phyloP scores from a whole-genome alignment of 2,329 filamentous ascomycete species.

The Anisogramma anomala region DNA sequence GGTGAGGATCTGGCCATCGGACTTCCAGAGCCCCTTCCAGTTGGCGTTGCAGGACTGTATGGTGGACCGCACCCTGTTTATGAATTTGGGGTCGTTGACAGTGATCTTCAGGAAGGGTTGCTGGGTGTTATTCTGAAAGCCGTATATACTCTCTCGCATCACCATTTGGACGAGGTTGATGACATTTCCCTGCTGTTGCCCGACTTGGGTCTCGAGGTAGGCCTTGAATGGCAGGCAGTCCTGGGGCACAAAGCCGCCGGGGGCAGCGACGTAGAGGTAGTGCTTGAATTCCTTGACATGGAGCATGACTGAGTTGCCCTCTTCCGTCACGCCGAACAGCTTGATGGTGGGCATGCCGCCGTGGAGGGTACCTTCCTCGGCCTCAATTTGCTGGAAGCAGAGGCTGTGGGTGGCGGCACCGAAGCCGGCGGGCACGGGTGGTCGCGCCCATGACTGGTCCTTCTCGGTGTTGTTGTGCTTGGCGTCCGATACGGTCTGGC shows the following conservation, averaged over 20 bases:
- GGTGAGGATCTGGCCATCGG: constrained; percentile 63
- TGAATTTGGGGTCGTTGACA: constrained; percentile 77
- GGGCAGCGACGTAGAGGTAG: constrained; percentile 88
- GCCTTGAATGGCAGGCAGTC: constrained; percentile 70
- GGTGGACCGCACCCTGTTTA: constrained; percentile 60
- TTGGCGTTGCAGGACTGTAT: constrained; percentile 72
- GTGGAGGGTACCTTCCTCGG: constrained; percentile 73
- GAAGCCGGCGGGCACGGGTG: constrained; percentile 38
- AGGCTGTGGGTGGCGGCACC: constrained; percentile 53
- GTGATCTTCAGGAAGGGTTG: constrained; percentile 90
- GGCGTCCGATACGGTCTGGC: constrained; percentile 77
- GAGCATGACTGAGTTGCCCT: constrained; percentile 82
- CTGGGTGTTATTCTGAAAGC: constrained; percentile 86
- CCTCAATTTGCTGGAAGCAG: constrained; percentile 93
- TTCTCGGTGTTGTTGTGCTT: constrained; percentile 83
- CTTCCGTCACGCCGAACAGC: constrained; percentile 78
- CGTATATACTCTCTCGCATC: constrained; percentile 82
- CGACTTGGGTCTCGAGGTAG: constrained; percentile 69
- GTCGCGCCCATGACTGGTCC: constrained; percentile 80
- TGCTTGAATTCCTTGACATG: constrained; percentile 95
- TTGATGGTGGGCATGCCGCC: constrained; percentile 71
- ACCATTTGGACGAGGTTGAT: constrained; percentile 75
- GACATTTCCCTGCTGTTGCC: constrained; percentile 57
- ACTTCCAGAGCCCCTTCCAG: constrained; percentile 83
- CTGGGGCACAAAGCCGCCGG: constrained; percentile 63